Percentiles rank a stretch among this genome's conserved stretches.
Evolutionary conservation across 1,139 yeast species (phyloP).

Genomic region (Hyphopichia khmerensis): DNA sequence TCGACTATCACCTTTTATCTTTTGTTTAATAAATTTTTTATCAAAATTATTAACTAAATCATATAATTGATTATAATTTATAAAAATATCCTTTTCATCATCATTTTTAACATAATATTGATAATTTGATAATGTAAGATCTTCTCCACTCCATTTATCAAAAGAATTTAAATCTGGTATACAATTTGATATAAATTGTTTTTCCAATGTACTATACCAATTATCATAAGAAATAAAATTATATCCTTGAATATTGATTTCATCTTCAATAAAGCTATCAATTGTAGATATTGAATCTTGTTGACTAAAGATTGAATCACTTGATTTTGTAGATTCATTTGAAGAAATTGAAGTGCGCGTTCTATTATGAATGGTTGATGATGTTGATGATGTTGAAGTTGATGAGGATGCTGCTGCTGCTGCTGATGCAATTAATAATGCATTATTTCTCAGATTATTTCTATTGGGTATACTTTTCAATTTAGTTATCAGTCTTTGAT

Average conservation of each 20-base stretch:
- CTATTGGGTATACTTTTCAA: slow-evolving; percentile 35
- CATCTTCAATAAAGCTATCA: too few relatives aligned
- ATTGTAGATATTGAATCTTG: slow-evolving; percentile 3
- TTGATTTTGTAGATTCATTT: background rate
- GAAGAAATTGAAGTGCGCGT: background rate
- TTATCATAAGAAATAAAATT: slow-evolving; percentile 25
- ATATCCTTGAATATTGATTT: slow-evolving; percentile 14
- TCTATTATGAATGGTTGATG: background rate
- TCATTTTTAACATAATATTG: slow-evolving; percentile 17
- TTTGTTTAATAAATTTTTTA: slow-evolving; percentile 5
- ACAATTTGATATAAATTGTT: slow-evolving; percentile 39
- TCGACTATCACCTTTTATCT: slow-evolving; percentile 17
- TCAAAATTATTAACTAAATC: slow-evolving; percentile 12
- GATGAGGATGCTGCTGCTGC: slow-evolving; percentile 18
- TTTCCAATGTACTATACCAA: slow-evolving; percentile 28
- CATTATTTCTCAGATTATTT: slow-evolving; percentile 22
- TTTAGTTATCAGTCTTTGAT: slow-evolving; percentile 24
- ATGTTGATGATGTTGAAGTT: slow-evolving; percentile 16
- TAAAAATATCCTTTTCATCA: slow-evolving; percentile 12
- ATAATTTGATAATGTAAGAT: slow-evolving; percentile 32
- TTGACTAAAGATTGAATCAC: slow-evolving; percentile 3
- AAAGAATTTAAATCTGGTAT: slow-evolving; percentile 40
- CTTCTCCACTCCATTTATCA: slow-evolving; percentile 39
- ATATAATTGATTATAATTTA: slow-evolving; percentile 14
- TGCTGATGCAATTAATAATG: slow-evolving; percentile 24